Conservation (phyloP, 1,284 basidiomycete species). For the Golubevia sp. region DNA sequence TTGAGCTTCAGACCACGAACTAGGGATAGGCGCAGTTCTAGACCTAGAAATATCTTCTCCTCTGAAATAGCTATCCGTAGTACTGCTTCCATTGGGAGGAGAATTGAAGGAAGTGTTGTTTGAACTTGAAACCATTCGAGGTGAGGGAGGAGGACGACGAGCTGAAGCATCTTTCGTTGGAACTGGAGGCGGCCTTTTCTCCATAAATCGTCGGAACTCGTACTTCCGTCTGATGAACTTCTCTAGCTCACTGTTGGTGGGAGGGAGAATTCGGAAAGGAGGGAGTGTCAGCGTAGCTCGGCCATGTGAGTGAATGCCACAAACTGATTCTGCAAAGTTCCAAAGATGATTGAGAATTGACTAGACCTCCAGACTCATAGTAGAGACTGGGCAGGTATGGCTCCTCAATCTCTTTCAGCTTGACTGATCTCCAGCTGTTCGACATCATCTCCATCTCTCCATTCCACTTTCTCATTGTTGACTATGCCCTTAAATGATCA, state of each 20-base stretch:
- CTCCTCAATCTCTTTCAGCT: no score
- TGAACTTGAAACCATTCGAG: background rate
- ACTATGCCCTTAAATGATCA: no score
- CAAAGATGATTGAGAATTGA: no score
- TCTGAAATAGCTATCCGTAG: background rate
- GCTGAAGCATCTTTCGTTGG: slow-evolving; percentile 34
- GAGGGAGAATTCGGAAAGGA: background rate
- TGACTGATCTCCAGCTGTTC: no score
- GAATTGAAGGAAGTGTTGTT: background rate
- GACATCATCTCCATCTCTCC: no score
- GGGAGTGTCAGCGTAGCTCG: no score
- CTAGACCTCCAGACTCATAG: no score
- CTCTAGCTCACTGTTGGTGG: slow-evolving; percentile 72
- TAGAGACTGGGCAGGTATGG: no score
- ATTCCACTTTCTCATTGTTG: no score
- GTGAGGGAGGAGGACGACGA: background rate
- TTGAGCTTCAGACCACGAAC: slow-evolving; percentile 34
- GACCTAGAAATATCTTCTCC: slow-evolving; percentile 18
- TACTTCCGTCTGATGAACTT: slow-evolving; percentile 76
- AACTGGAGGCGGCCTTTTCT: slow-evolving; percentile 35
- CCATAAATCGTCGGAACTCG: slow-evolving; percentile 38
- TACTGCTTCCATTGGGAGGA: background rate
- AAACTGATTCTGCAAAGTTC: no score
- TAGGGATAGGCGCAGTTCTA: slow-evolving; percentile 34
- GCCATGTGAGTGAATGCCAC: no score